Evolutionary conservation across 2,329 filamentous ascomycete genomes (phyloP).

Genomic region (Colletotrichum sp.): DNA sequence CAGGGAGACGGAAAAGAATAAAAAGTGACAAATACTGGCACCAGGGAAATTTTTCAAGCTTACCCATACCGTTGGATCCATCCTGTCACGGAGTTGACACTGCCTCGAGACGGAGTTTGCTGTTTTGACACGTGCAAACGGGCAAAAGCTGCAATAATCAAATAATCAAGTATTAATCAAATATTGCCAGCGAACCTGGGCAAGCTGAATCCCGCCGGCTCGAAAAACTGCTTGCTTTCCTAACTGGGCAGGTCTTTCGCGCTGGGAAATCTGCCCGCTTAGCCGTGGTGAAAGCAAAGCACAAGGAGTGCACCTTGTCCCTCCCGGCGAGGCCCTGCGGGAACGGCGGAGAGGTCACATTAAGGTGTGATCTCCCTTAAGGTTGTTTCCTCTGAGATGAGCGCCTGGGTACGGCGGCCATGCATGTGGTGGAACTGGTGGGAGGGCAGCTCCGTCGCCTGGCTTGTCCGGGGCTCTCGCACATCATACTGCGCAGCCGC

Average conservation of each 20-base stretch:
- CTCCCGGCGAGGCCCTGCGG: background rate
- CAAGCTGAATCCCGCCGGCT: background rate
- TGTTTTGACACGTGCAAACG: background rate
- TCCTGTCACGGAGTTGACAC: background rate
- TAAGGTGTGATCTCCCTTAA: constrained; percentile 1
- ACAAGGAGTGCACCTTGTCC: background rate
- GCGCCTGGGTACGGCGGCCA: background rate
- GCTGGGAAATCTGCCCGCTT: background rate
- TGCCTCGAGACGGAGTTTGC: background rate
- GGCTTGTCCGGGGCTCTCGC: background rate
- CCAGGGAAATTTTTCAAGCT: background rate
- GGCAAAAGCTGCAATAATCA: background rate
- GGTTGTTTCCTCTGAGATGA: background rate
- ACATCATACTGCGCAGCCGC: background rate
- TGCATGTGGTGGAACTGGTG: background rate
- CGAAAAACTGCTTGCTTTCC: background rate
- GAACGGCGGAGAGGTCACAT: background rate
- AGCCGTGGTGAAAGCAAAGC: background rate
- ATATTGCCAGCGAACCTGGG: background rate
- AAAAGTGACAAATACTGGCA: background rate
- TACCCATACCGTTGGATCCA: constrained; percentile 1
- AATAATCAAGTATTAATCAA: background rate
- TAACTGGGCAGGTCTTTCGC: background rate
- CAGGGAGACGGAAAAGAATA: background rate
- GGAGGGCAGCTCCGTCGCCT: background rate